Percentiles rank a stretch among this genome's conserved stretches.
Conservation (phyloP, 352 stramenopile genomes). For the Phytophthora crassamura region DNA sequence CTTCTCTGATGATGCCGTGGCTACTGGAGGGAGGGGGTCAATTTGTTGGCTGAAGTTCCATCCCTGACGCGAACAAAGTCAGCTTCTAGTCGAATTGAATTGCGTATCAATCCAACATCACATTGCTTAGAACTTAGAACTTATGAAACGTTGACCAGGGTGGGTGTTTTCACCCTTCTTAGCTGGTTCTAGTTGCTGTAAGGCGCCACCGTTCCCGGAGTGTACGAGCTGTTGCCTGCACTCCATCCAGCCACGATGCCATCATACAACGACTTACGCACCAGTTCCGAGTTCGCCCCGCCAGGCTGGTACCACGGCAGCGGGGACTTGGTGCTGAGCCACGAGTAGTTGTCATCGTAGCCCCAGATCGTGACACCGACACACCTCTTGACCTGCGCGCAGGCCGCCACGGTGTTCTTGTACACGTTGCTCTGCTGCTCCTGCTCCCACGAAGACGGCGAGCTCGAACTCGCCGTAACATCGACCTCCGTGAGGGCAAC, state of each 20-base stretch:
- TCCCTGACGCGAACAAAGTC: too few species aligned
- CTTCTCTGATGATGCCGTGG: too few species aligned
- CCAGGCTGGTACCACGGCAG: slow-evolving; percentile 35
- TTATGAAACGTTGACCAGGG: too few species aligned
- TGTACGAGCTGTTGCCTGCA: slow-evolving; percentile 12
- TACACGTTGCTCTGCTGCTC: slow-evolving; percentile 24
- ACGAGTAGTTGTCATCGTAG: slow-evolving; percentile 38
- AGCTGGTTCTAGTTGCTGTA: background rate
- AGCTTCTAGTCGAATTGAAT: too few species aligned
- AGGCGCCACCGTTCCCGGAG: slow-evolving; percentile 15
- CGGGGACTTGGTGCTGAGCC: slow-evolving; percentile 27
- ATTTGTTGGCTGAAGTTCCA: too few species aligned
- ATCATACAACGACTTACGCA: slow-evolving; percentile 37
- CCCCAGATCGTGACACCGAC: slow-evolving; percentile 40
- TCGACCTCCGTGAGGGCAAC: slow-evolving; percentile 39
- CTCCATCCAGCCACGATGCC: slow-evolving; percentile 34
- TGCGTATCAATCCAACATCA: too few species aligned
- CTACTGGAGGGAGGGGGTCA: too few species aligned
- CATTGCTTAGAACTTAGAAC: too few species aligned
- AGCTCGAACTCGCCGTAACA: slow-evolving; percentile 24
- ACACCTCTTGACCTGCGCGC: slow-evolving; percentile 31
- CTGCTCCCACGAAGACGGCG: slow-evolving; percentile 17
- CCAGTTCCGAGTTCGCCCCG: slow-evolving; percentile 19
- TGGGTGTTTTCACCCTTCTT: background rate
- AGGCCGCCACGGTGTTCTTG: slow-evolving; percentile 31